A percentile compares a stretch with the other conserved stretches of the same genome.
These are phyloP conservation scores for Caloboletus inedulis DNA, from an alignment of 1,284 basidiomycete genomes.

Conservation along the genomic window DNA sequence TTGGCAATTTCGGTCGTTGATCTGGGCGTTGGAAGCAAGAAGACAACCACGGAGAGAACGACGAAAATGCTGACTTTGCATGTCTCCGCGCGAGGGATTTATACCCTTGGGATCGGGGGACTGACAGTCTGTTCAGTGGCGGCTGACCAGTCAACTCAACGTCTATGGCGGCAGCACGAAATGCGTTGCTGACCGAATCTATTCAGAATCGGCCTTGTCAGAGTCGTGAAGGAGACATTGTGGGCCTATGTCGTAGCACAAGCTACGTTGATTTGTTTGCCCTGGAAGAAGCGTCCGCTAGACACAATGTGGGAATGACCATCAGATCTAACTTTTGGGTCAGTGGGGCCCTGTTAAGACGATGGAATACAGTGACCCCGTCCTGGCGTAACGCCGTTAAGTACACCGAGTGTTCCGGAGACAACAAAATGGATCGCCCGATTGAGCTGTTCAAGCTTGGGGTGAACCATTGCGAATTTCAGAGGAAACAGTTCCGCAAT, in stretches of 20 bases:
- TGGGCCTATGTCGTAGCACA: neutral
- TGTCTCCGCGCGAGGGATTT: neutral
- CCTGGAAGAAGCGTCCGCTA: neutral
- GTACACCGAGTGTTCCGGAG: neutral
- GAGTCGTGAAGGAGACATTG: too few species aligned
- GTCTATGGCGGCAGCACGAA: neutral
- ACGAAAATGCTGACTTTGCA: neutral
- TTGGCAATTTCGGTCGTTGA: neutral
- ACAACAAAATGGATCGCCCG: neutral
- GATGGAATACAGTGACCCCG: too few species aligned
- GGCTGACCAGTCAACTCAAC: conserved; percentile 2
- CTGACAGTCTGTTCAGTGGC: conserved; percentile 2
- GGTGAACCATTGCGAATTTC: neutral
- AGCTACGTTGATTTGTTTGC: neutral
- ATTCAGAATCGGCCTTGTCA: neutral
- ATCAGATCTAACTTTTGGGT: neutral
- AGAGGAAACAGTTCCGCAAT: neutral
- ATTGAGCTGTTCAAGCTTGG: neutral
- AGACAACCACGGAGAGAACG: neutral
- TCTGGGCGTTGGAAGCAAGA: neutral
- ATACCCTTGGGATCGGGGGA: conserved; percentile 5
- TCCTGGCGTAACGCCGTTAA: neutral
- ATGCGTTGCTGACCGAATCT: conserved; percentile 2
- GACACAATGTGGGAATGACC: neutral
- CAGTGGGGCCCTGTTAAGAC: too few species aligned